Evolutionary conservation across 1,284 basidiomycete genomes (phyloP).

Genomic region (Ceratobasidium sp.): DNA sequence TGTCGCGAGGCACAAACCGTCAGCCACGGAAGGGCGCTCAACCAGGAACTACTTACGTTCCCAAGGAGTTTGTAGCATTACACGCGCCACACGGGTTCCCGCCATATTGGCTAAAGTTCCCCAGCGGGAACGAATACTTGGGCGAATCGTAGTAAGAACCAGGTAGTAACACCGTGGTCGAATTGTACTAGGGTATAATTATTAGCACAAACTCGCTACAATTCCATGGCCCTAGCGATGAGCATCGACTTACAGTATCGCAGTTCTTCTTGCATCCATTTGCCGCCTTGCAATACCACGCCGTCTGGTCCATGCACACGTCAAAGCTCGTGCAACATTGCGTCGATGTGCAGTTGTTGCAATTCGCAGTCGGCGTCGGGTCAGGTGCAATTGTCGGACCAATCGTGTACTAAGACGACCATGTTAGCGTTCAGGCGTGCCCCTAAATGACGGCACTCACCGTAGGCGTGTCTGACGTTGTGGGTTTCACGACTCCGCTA

Average conservation of each 20-base stretch:
- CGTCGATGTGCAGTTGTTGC: too few relatives aligned
- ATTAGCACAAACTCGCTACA: not conserved
- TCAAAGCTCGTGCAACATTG: too few relatives aligned
- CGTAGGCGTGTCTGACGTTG: not conserved
- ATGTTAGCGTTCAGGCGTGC: not conserved
- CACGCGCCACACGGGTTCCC: too few relatives aligned
- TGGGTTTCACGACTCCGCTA: constrained; percentile 17
- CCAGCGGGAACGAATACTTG: not conserved
- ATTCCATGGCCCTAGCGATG: not conserved
- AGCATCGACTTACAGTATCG: not conserved
- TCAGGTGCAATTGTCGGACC: too few relatives aligned
- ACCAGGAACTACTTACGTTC: too few relatives aligned
- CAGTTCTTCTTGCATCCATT: constrained; percentile 21
- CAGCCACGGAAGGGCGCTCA: too few relatives aligned
- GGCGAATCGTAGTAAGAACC: constrained; percentile 5
- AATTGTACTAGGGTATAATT: not conserved
- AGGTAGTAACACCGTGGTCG: not conserved
- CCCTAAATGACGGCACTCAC: not conserved
- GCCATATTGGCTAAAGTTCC: too few relatives aligned
- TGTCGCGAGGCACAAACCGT: too few relatives aligned
- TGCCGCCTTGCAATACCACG: constrained; percentile 4
- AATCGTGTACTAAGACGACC: too few relatives aligned
- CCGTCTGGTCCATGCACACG: not conserved
- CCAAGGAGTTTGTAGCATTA: too few relatives aligned
- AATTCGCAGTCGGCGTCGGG: too few relatives aligned